Base-by-base conservation (phyloP, 108 stramenopile species). In the Nitzschia inconspicua region DNA sequence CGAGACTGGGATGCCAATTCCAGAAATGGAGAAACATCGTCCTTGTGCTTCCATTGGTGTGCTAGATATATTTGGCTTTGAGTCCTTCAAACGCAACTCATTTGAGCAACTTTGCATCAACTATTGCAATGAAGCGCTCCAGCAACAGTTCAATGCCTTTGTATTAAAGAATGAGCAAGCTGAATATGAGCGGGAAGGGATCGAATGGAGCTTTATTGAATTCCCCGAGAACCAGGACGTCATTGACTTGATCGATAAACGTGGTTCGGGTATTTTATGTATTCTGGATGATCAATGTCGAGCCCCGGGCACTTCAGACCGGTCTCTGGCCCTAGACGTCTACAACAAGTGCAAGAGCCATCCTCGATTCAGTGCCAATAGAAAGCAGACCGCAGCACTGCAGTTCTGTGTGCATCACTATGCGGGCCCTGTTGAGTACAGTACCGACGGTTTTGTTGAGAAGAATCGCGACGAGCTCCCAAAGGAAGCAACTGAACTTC, bases 11-110 rank as follows among this genome's bases (percentile, higher is more conserved):
- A n/a, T n/a, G n/a, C n/a, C n/a, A n/a, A n/a, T n/a, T n/a, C n/a
- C n/a, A n/a, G n/a, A n/a, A n/a, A n/a, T n/a, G n/a, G 47, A 50
- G 22, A 55, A 30, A 13, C 25, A 40, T 19, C 25, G 32, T 20
- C 72, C 69, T 5, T 50, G 66, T 25, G 85, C 89, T 13, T 48
- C 77, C 29, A 94, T 97, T 62, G 96, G 96, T 58, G 84, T 98
- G 11, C 69, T 98, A 26, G 98, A 98, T 72, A 98, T 98, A 44
- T 98, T 97, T 81, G 98, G 98, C 9, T 98, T 98, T 60, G 96
- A 98, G 71, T 83, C 74, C 44, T 95, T 97, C 78, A 72, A 83
- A 53, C 74, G 66, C 24, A 94, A 96, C 59, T 76, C 70, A 10
- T 96, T 98, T 63, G 95, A 96, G 72, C 95, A 98, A 60, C 73